Base-by-base conservation (phyloP, 169 alveolate genomes). In the Miamiensis avidus region DNA sequence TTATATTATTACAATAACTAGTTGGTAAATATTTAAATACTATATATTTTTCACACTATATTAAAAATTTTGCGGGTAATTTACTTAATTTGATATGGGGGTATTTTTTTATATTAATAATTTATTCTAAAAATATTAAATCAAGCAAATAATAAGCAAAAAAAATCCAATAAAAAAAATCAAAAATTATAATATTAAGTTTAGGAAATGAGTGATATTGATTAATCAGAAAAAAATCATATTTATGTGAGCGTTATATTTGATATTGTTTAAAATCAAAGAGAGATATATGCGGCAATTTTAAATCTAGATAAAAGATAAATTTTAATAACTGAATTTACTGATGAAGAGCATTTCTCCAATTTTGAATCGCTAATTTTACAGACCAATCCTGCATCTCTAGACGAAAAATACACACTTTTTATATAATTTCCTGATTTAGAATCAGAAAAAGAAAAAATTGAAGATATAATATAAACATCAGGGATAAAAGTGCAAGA, bases 271-370 rank as follows among this genome's bases (percentile, higher is more conserved):
- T 11, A 49, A 49, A 49, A 49, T 49, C 20, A 49, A 49, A 49
- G 69, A 49, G 69, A 49, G 20, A 49, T 93, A 0, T 89, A 87
- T n/a, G 91, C 92, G 6, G 91, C 94, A 25, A 86, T 85, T 34
- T 64, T 93, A 29, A 90, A 89, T 82, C 29, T 32, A 32, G 93
- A 93, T 69, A 74, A 83, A 77, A 87, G 96, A 79, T 81, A 69
- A 32, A 31, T 93, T 74, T 84, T 84, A 74, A 82, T 93, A 0
- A 78, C 94, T 20, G 94, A 90, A 87, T 93, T 93, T 74, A 73
- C 83, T 64, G 96, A 93, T 49, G 89, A 91, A 65, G 94, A 90
- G 72, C 91, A 93, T 87, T 93, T 88, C 77, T 90, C 94, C 0
- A 89, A 87, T 76, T 85, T 90, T 34, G 96, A 93, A 65, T 88